phyloP scores from a whole-genome alignment of 2,329 filamentous ascomycete genomes.

The Penicillium sp. region DNA sequence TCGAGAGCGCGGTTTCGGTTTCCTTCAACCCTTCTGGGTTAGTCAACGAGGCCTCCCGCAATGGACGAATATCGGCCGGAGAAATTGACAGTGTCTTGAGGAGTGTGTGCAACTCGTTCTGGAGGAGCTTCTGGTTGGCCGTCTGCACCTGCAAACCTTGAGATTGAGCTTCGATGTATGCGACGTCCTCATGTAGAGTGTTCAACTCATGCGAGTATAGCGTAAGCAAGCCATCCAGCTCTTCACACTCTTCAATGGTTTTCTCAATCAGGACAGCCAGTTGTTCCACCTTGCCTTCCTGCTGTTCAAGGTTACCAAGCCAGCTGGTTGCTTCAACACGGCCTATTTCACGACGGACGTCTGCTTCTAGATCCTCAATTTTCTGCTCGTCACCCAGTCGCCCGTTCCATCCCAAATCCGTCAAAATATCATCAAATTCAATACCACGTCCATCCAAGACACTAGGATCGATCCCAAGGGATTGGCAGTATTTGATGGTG shows the following conservation, averaged over 20 bases:
- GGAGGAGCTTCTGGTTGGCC: conserved; percentile 92
- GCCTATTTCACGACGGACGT: conserved; percentile 85
- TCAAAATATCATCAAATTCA: conserved; percentile 81
- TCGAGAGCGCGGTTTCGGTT: conserved; percentile 77
- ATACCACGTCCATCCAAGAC: conserved; percentile 77
- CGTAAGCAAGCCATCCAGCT: conserved; percentile 91
- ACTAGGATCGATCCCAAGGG: conserved; percentile 76
- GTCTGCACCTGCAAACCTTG: conserved; percentile 97
- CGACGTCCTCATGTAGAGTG: conserved; percentile 92
- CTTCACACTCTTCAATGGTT: conserved; percentile 93
- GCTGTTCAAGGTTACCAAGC: conserved; percentile 80
- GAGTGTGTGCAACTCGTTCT: conserved; percentile 86
- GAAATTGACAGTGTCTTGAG: conserved; percentile 91
- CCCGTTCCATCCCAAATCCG: conserved; percentile 88
- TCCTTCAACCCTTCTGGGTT: conserved; percentile 72
- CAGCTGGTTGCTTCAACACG: conserved; percentile 92
- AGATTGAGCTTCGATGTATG: conserved; percentile 95
- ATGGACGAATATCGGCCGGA: conserved; percentile 72
- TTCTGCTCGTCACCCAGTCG: conserved; percentile 75
- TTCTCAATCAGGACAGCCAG: conserved; percentile 86
- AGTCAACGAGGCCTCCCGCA: conserved; percentile 76
- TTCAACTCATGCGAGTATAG: conserved; percentile 93
- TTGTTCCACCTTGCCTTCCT: conserved; percentile 86
- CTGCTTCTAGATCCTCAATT: conserved; percentile 79
- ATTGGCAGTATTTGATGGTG: conserved; percentile 77